Evolutionary conservation across 805 yeast species (phyloP), one percentile per base, ranked within the genome.

Genomic region (Saccharomycopsis fermentans): DNA sequence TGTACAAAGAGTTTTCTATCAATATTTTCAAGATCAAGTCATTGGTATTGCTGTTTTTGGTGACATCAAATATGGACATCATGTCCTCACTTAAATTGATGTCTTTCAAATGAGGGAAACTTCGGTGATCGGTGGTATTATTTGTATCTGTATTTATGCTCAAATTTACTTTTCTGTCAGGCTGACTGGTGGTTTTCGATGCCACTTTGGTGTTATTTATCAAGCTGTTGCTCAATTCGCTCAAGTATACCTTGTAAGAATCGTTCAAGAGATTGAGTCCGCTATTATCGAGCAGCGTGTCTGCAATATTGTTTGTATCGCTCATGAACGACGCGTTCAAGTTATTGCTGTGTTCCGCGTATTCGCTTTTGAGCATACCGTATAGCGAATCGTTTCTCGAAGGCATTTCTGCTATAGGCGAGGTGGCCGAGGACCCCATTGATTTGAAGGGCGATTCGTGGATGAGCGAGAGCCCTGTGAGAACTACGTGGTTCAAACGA

Each of bases 1-100:
- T 62, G 58, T 75, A 73, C 17, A 74, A 72, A 4, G 77, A 70
- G 63, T 76, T 76, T 64, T 77, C 80, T 55, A 77, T 76, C 57
- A 77, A 69, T 2, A 77, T 70, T 62, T 73, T 71, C 64, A 77
- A 66, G 5, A 62, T 56, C 47, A 62, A 57, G 34, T 62, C 62
- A 43, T 61, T 61, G n/a, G 62, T 59, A 59, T 61, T 59, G n/a
- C 59, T 52, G 47, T 57, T 59, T 37, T 59, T 62, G 9, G 62
- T 61, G 39, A 48, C 58, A 35, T 54, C 58, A 52, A 59, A 62
- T 19, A 59, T 52, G 16, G 56, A 39, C 55, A 55, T 57, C 52
- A 62, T 59, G 26, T 59, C 59, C 8, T 52, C 54, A n/a, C 55
- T 47, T 27, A 62, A 32, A 35, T 59, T 62, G 36, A 59, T 61